Conservation (phyloP, 164 flowering plant genomes). For the Berberis thunbergii region DNA sequence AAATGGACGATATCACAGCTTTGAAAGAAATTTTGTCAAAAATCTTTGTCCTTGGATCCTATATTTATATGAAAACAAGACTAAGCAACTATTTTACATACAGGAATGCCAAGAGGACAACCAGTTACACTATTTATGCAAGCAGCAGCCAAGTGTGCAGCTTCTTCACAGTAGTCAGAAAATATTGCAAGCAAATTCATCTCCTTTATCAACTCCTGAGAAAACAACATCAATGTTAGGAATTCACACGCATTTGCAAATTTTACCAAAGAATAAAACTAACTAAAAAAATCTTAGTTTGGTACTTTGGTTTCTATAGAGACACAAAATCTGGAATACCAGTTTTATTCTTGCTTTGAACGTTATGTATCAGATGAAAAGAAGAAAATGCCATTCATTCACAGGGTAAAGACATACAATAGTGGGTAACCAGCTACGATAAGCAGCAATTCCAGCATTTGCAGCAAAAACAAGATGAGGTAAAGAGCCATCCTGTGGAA, state of each 20-base stretch:
- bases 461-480: slow-evolving; percentile 74
- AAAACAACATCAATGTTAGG: slow-evolving; percentile 2
- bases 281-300: too few relatives aligned
- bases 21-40: not conserved
- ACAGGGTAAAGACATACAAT: slow-evolving; percentile 38
- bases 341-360: not conserved
- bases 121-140: slow-evolving; percentile 50
- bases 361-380: not conserved
- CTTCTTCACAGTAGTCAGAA: slow-evolving; percentile 95
- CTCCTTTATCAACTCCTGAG: slow-evolving; percentile 64
- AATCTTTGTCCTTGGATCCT: not conserved
- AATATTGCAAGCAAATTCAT: slow-evolving; percentile 64
- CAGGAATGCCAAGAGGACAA: slow-evolving; percentile 41
- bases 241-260: not conserved
- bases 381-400: not conserved
- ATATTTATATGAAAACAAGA: not conserved
- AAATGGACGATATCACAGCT: not conserved
- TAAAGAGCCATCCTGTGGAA: slow-evolving; percentile 41
- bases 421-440: slow-evolving; percentile 76
- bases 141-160: slow-evolving; percentile 63
- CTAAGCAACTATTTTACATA: slow-evolving; percentile 15
- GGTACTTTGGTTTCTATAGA: too few relatives aligned
- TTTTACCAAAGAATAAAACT: too few relatives aligned
- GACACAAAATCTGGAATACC: not conserved
- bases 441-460: slow-evolving; percentile 96